These are phyloP conservation scores for Millerozyma acaciae DNA, from an alignment of 805 yeast genomes.

Conservation along the genomic window DNA sequence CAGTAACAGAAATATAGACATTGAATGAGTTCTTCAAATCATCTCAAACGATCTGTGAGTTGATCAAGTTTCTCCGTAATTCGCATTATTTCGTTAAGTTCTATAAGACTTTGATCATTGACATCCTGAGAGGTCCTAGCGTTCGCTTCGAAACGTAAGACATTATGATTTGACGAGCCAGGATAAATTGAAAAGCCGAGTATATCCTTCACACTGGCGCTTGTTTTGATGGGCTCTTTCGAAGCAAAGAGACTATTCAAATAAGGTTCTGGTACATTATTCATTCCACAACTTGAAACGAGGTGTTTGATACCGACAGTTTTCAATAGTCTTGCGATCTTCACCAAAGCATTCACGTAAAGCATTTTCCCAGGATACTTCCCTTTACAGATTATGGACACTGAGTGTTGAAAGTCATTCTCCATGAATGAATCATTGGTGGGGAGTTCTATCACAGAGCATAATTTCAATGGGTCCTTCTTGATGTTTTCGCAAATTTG, in stretches of 20 bases:
- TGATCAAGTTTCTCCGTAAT: conserved; percentile 4
- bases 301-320: conserved; percentile 13
- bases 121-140: neutral
- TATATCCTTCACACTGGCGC: conserved; percentile 5
- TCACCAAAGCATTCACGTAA: conserved; percentile 12
- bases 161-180: conserved; percentile 1
- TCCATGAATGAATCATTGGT: conserved; percentile 3
- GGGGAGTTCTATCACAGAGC: conserved; percentile 6
- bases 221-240: conserved; percentile 4
- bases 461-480: conserved; percentile 5
- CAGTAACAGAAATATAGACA: conserved; percentile 9
- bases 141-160: conserved; percentile 4
- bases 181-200: neutral
- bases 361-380: conserved; percentile 16
- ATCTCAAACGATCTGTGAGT: conserved; percentile 3
- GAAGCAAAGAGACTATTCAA: conserved; percentile 9
- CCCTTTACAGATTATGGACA: conserved; percentile 9
- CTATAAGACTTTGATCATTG: neutral
- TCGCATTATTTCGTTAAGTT: conserved; percentile 4
- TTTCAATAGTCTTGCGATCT: conserved; percentile 13
- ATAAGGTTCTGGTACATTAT: conserved; percentile 10
- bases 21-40: conserved; percentile 11
- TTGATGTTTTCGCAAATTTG: conserved; percentile 16
- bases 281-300: conserved; percentile 14
- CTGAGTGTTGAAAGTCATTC: conserved; percentile 7